Conservation (phyloP, 2,329 filamentous ascomycete genomes). For the Trichoderma polysporum region DNA sequence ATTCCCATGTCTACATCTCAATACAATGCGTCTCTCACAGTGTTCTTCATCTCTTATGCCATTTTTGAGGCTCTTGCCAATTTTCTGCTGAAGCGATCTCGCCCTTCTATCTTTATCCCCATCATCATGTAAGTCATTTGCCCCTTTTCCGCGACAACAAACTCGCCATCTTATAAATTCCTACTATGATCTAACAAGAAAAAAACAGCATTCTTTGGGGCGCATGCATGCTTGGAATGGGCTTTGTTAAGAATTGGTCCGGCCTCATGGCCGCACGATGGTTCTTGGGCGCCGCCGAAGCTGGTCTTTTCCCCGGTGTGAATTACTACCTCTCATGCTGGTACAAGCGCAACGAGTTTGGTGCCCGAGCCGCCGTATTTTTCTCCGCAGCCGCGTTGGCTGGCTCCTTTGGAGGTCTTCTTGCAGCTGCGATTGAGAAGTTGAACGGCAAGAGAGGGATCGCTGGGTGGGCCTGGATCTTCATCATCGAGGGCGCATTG, state of each 20-base stretch:
- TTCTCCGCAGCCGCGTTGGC: conserved; percentile 80
- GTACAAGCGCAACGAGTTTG: conserved; percentile 79
- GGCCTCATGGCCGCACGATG: conserved; percentile 66
- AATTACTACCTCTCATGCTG: conserved; percentile 82
- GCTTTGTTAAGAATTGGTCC: conserved; percentile 61
- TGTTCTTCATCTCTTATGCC: conserved; percentile 86
- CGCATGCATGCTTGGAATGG: conserved; percentile 66
- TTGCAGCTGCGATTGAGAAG: conserved; percentile 68
- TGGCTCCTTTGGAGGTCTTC: conserved; percentile 73
- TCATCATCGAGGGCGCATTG: conserved; percentile 67
- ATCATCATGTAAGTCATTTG: conserved; percentile 65
- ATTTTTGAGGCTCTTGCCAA: conserved; percentile 79
- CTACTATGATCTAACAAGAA: conserved; percentile 26
- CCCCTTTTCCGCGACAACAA: not conserved
- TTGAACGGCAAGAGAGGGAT: conserved; percentile 64
- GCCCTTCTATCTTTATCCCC: conserved; percentile 77
- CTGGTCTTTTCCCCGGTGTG: conserved; percentile 73
- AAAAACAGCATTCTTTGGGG: conserved; percentile 60
- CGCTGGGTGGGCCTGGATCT: conserved; percentile 64
- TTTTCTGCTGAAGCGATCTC: conserved; percentile 71
- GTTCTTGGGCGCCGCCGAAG: conserved; percentile 73
- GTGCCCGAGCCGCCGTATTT: conserved; percentile 76
- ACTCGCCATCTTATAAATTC: not conserved
- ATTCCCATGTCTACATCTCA: conserved; percentile 60
- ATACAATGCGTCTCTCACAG: conserved; percentile 74